Percentiles rank a stretch among this genome's conserved stretches.
Conservation (phyloP, 441 rosid species). For the Hura crepitans region DNA sequence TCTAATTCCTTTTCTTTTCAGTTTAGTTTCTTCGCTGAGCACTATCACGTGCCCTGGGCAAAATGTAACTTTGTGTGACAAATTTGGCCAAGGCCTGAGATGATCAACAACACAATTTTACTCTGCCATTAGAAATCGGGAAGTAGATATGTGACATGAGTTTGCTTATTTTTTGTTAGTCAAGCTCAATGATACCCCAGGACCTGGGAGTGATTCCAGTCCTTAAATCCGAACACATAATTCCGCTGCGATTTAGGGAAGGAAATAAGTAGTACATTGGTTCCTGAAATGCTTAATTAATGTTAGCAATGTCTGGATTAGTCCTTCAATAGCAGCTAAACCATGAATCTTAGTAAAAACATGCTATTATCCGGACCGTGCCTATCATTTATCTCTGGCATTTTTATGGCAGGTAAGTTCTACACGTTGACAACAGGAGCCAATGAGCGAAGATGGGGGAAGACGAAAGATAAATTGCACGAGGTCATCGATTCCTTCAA, state of each 20-base stretch:
- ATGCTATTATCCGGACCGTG: background rate
- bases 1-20: background rate
- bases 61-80: background rate
- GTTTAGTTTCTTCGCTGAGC: background rate
- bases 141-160: background rate
- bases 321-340: background rate
- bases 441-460: constrained; percentile 85
- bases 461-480: constrained; percentile 78
- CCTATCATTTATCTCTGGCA: background rate
- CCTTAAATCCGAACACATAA: background rate
- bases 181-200: too few relatives aligned
- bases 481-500: constrained; percentile 70
- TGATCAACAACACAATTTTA: background rate
- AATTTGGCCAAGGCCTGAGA: background rate
- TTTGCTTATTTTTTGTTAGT: background rate
- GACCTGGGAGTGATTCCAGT: background rate
- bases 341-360: background rate
- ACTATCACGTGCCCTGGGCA: background rate
- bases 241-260: background rate
- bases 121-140: too few relatives aligned
- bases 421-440: constrained; percentile 85
- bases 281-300: background rate
- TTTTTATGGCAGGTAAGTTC: constrained; percentile 52
- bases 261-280: background rate
- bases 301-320: too few relatives aligned